phyloP scores from a whole-genome alignment of 192 early-diverging fungal species.

The Obelidium mucronatum region DNA sequence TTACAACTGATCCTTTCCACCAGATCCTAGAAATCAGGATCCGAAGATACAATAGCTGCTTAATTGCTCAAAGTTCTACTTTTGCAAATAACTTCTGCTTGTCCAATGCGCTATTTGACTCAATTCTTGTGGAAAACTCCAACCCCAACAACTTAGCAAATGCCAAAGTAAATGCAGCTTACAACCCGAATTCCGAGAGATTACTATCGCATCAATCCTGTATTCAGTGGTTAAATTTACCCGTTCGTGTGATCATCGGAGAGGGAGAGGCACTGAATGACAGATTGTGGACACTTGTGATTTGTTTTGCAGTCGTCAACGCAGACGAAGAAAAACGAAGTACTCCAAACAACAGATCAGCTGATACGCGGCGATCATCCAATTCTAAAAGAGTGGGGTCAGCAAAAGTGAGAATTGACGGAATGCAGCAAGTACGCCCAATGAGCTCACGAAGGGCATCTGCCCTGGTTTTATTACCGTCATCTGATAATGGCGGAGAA shows the following conservation, averaged over 20 bases:
- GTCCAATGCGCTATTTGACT: conserved; percentile 5
- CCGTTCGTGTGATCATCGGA: conserved; percentile 9
- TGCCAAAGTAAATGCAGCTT: not conserved
- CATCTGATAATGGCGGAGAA: not conserved
- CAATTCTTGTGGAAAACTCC: not conserved
- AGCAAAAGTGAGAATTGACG: not conserved
- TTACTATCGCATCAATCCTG: conserved; percentile 3
- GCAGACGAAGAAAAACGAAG: conserved; percentile 3
- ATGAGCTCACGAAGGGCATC: conserved; percentile 5
- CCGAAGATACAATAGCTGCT: not conserved
- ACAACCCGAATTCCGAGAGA: not conserved
- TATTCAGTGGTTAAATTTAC: conserved; percentile 32
- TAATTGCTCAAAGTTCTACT: not conserved
- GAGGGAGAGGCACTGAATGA: conserved; percentile 27
- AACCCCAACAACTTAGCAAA: not conserved
- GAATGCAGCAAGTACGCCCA: not conserved
- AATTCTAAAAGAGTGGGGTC: not conserved
- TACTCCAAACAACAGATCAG: not conserved
- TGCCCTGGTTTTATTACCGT: not conserved
- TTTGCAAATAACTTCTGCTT: not conserved
- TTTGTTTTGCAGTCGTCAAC: conserved; percentile 12
- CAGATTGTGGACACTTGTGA: conserved; percentile 22
- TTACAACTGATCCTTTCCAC: conserved; percentile 10
- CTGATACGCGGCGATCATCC: not conserved
- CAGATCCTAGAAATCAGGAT: not conserved